Evolutionary conservation across 2,329 filamentous ascomycete species (phyloP).

Genomic region (Aspergillus bombycis): DNA sequence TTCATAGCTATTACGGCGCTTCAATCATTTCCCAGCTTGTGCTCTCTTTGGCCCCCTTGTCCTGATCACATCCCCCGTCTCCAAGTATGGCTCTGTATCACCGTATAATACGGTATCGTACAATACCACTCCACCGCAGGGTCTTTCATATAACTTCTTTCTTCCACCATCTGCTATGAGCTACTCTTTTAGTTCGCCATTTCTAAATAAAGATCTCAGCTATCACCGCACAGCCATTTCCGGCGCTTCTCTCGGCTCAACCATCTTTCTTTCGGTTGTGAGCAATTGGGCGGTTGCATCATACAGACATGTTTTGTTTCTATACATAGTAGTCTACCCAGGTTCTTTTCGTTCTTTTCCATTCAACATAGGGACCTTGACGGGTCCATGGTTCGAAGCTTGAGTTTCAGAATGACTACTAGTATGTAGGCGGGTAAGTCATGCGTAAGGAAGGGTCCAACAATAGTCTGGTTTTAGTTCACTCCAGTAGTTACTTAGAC

Average conservation of each 20-base stretch:
- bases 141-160: background rate
- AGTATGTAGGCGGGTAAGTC: background rate
- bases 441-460: background rate
- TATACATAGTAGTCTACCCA: background rate
- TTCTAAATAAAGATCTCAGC: background rate
- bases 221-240: background rate
- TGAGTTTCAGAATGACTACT: background rate
- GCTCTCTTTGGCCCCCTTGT: background rate
- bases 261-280: background rate
- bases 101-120: background rate
- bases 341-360: no score
- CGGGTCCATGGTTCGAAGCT: no score
- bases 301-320: background rate
- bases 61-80: background rate
- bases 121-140: background rate
- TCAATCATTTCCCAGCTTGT: background rate
- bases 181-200: background rate
- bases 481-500: no score
- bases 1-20: background rate
- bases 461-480: no score
- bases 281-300: background rate
- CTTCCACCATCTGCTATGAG: background rate
- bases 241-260: background rate
- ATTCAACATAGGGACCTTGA: no score
- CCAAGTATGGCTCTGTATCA: background rate